phyloP scores from a whole-genome alignment of 148 eudicot species.

The Salicornia ramosissima region DNA sequence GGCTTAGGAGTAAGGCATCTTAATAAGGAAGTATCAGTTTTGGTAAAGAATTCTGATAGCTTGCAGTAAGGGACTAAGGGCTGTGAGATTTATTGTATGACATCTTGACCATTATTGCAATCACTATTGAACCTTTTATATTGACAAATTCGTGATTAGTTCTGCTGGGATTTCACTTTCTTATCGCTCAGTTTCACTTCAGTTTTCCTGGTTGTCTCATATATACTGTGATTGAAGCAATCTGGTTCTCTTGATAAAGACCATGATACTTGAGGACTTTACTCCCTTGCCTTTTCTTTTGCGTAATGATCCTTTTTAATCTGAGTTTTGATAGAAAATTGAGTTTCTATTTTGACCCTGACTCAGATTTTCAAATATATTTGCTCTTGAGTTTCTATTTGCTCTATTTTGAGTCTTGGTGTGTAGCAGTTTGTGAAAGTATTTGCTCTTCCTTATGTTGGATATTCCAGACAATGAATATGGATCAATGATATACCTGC shows the following conservation, averaged over 20 bases:
- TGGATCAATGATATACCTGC: neutral
- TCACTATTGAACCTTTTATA: neutral
- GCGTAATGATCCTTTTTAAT: neutral
- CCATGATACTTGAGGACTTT: neutral
- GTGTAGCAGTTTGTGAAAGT: slow-evolving; percentile 1
- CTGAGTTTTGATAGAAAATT: neutral
- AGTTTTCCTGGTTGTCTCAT: neutral
- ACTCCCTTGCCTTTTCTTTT: neutral
- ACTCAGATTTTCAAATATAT: neutral
- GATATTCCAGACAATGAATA: neutral
- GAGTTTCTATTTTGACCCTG: neutral
- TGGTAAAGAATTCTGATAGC: neutral
- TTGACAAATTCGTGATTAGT: no score
- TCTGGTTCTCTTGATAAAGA: neutral
- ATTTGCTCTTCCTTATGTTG: neutral
- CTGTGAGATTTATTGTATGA: neutral
- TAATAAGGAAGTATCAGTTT: no score
- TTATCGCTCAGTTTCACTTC: neutral
- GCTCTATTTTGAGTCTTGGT: no score
- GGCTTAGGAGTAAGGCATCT: neutral
- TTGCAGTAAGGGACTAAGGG: neutral
- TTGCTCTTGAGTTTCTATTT: no score
- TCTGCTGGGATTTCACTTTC: neutral
- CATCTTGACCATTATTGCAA: neutral
- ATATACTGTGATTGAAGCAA: neutral